Conservation (phyloP, 2,329 filamentous ascomycete species). For the Epichloe uncinata region DNA sequence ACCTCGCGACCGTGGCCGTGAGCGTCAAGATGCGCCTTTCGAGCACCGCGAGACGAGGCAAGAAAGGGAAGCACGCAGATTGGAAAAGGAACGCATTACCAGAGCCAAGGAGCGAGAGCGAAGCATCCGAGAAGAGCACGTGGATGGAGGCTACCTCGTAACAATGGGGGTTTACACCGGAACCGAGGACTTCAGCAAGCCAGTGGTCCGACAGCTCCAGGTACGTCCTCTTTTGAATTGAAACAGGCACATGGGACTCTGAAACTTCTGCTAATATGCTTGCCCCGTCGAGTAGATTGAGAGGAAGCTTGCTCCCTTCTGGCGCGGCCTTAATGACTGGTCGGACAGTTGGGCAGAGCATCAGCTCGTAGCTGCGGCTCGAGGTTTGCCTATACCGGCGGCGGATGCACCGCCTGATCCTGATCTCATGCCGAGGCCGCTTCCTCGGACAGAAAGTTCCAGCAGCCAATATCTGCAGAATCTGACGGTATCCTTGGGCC, state of each 20-base stretch:
- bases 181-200: constrained; percentile 84
- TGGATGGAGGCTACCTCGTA: constrained; percentile 89
- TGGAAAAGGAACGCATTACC: constrained; percentile 66
- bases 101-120: constrained; percentile 76
- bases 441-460: constrained; percentile 29
- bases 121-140: constrained; percentile 81
- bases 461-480: constrained; percentile 49
- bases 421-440: constrained; percentile 36
- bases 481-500: constrained; percentile 67
- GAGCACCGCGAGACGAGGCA: constrained; percentile 76
- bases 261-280: background rate
- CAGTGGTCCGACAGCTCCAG: constrained; percentile 77
- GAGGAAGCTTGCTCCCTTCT: constrained; percentile 83
- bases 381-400: constrained; percentile 70
- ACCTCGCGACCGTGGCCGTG: constrained; percentile 22
- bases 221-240: constrained; percentile 33
- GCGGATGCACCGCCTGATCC: constrained; percentile 73
- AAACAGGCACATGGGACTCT: constrained; percentile 8
- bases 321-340: constrained; percentile 85
- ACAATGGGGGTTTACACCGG: constrained; percentile 91
- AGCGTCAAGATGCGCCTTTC: constrained; percentile 29
- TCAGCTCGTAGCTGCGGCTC: constrained; percentile 83
- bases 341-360: constrained; percentile 83
- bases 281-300: constrained; percentile 54
- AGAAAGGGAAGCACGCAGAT: constrained; percentile 73